Base-by-base conservation (phyloP, 495 filamentous ascomycete genomes). In the Neurospora terricola region DNA sequence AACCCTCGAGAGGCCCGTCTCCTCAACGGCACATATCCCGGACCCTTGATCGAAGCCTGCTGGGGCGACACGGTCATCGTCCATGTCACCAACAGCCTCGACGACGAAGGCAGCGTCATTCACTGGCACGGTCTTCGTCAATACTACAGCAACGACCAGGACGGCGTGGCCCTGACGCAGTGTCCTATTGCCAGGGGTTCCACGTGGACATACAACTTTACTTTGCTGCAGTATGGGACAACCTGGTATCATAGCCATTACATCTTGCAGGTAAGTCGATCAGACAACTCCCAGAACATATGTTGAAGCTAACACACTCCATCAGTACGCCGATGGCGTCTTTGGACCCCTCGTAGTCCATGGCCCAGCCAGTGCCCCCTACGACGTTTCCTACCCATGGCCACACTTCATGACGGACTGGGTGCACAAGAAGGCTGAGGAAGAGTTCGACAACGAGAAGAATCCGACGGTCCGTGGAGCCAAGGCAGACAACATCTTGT, bases 221-320 rank as follows among this genome's bases (percentile, higher is more conserved):
- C 72, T 8, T 79, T 86, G 11, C 82, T 83, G 38, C 81, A 86
- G 69, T 89, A 88, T 72, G 87, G 88, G 40, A 84, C 83, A 11
- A 81, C 80, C 4, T 88, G 85, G 85, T 89, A 86, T 54, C 88
- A 89, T 70, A 81, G 82, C 27, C 87, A 89, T 72, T 88, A 85
- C 77, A 78, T 77, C 8, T 81, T 82, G 38, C 75, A 76, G 59
- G 54, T 66, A 18, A 18, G 27, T 1, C 27, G 1, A 59, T 27
- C 14, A 14, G 5, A 16, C 6, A 62, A 9, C 10, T 14, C 48
- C 11, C 14, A 18, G 23, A 36, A 36, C 6, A 3, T 2, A 7
- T 16, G 54, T 4, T 30, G 23, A 16, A 1, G 23, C 1, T 66
- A 66, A 66, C 12, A 34, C 1, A 34, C 7, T 4, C 23, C 12